phyloP scores from a whole-genome alignment of 106 monocot species.

The Xerophyta viscosa region DNA sequence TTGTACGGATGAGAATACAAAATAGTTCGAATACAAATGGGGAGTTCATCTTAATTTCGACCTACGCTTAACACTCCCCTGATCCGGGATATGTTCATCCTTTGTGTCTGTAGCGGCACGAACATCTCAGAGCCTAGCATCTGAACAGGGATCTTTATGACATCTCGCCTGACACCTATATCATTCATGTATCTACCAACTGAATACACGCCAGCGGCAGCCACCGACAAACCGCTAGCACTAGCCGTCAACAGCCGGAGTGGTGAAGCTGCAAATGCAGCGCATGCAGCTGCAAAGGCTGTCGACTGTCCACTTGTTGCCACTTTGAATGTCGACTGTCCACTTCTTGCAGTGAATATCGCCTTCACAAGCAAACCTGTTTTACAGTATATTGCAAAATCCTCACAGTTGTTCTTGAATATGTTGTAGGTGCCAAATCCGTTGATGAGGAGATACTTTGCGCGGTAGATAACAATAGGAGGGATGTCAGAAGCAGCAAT shows the following conservation, averaged over 20 bases:
- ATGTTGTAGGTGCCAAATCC: constrained; percentile 69
- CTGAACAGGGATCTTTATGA: constrained; percentile 1
- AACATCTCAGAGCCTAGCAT: background rate
- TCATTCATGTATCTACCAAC: background rate
- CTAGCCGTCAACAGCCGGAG: background rate
- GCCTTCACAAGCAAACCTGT: constrained; percentile 60
- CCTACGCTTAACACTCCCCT: no score
- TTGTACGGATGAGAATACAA: no score
- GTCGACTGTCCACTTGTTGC: background rate
- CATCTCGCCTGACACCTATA: constrained; percentile 1
- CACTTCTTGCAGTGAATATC: constrained; percentile 40
- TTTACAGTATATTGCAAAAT: constrained; percentile 93
- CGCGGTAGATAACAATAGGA: constrained; percentile 51
- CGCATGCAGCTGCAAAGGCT: background rate
- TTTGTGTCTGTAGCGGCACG: no score
- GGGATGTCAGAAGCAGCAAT: constrained; percentile 52
- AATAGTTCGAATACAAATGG: no score
- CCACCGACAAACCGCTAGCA: background rate
- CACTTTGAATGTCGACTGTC: constrained; percentile 33
- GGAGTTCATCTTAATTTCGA: no score
- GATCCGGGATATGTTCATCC: no score
- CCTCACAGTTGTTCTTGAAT: constrained; percentile 96
- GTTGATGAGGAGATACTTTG: constrained; percentile 50
- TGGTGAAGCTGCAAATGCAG: background rate
- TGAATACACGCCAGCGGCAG: background rate